Evolutionary conservation across 139 green algal species (phyloP), one percentile per base, ranked within the genome.

Genomic region (Coelastrella sp.): DNA sequence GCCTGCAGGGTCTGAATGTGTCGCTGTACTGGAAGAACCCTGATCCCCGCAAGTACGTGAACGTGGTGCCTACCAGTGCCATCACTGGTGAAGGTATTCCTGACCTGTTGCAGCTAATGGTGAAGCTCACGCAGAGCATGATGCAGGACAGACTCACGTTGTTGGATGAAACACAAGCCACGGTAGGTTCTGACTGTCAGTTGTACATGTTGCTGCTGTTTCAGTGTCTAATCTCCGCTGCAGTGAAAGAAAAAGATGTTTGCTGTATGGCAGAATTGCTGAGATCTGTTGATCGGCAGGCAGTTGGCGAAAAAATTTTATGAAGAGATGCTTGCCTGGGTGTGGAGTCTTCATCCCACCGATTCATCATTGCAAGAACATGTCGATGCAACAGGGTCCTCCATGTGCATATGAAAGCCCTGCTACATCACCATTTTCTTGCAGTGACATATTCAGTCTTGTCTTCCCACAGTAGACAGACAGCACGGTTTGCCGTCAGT

Each of bases 11-110:
- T 25, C 89, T 99, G 15, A 99, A 99, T 87, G 95, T 98, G 64
- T 91, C 94, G 34, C 91, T 98, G 32, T 99, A 99, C 92, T 99
- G 96, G 95, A 94, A 96, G 85, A 99, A 99, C 92, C 89, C 93
- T 0, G 97, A 99, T 88, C 87, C 93, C 2, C 92, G 94, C 35
- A 85, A 77, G 71, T 86, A 93, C 75, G 92, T 99, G 80, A 98
- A 95, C 89, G 95, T 99, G 34, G 96, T 99, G 64, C 97, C 97
- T 45, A 99, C 97, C 21, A 95, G 85, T 2, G 97, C 97, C 73
- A 98, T 99, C 89, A 98, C 94, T 1, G 96, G 96, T 2, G 96
- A 98, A 79, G 94, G 93, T 76, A 92, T 92, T 48, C 83, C 84
- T 13, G 88, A 92, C 83, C 82, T 92, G 84, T 81, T 92, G 87